Conservation (phyloP, 106 monocot genomes). For the Dactylorhiza incarnata region DNA sequence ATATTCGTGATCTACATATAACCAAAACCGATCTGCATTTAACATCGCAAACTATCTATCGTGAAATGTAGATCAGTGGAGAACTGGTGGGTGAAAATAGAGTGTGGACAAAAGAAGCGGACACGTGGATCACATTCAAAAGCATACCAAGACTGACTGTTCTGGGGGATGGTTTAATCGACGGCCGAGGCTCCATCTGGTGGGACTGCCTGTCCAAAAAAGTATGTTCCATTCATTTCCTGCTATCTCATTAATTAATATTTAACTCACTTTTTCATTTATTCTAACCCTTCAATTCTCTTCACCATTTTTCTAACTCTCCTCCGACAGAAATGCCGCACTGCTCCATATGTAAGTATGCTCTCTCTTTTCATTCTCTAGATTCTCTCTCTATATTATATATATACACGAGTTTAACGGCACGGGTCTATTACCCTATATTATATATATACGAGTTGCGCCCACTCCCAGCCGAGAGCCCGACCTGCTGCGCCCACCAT, state of each 20-base stretch:
- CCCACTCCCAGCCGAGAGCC: too few species aligned
- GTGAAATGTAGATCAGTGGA: constrained; percentile 4
- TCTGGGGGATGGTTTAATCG: constrained; percentile 1
- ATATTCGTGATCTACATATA: too few species aligned
- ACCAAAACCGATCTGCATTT: too few species aligned
- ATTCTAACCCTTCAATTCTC: not conserved
- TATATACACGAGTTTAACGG: too few species aligned
- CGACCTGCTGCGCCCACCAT: too few species aligned
- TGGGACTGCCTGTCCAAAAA: constrained; percentile 1
- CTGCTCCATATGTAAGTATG: constrained; percentile 11
- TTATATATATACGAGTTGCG: too few species aligned
- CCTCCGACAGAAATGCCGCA: not conserved
- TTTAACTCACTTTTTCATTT: not conserved
- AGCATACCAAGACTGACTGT: not conserved
- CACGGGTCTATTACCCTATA: too few species aligned
- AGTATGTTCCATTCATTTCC: not conserved
- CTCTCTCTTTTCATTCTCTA: too few species aligned
- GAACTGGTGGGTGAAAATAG: constrained; percentile 4
- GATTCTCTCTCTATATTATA: too few species aligned
- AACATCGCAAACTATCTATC: too few species aligned
- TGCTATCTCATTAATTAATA: not conserved
- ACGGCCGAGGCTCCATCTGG: constrained; percentile 16
- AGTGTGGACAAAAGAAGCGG: not conserved
- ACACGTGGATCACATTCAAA: constrained; percentile 14
- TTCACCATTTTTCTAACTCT: not conserved